Base-by-base conservation (phyloP, 2,329 filamentous ascomycete species). In the Monilinia laxa region DNA sequence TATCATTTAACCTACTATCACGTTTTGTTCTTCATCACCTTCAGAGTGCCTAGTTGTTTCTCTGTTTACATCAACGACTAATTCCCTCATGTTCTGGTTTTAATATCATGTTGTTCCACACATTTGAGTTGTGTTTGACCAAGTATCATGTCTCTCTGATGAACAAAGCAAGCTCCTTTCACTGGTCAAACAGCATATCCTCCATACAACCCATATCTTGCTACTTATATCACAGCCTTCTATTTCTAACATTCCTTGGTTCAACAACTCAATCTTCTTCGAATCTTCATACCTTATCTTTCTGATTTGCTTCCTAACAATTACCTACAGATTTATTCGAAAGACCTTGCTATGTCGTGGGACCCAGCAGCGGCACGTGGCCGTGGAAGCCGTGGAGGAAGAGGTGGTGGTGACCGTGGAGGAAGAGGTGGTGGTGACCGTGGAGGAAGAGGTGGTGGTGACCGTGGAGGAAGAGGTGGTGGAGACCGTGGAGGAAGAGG, bases 371-470 rank as follows among this genome's bases (percentile, higher is more conserved):
- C 31, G 7, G 42, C 45, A 51, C 45, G 45, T 20, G 45, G 58
- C 35, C 58, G 65, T 51, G 65, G 62, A 18, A 40, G 25, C 51
- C n/a, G 63, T 42, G 63, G 53, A 10, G 45, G 45, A 10, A 7
- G 45, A n/a, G 45, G 45, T 9, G 45, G 45, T 20, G 20, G 45
- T 20, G 14, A 47, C 16, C 38, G 38, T 40, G 38, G 38, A 40
- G 38, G 38, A 40, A 40, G 38, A 14, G 42, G 42, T n/a, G 58
- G 65, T 14, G 53, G 60, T 52, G 65, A 53, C 18, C 60, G 53
- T 45, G 65, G 65, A 14, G 53, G 60, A n/a, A n/a, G 60, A 23
- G 59, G 35, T 23, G 35, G 62, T 55, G 60, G 47, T 14, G 35
- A 45, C 11, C 31, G 31, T 40, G 38, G 38, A 40, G 38, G n/a